A percentile compares a stretch with the other conserved stretches of the same genome.
Evolutionary conservation across 768 basidiomycete genomes (phyloP).

Genomic region (Pleurotus djamor): DNA sequence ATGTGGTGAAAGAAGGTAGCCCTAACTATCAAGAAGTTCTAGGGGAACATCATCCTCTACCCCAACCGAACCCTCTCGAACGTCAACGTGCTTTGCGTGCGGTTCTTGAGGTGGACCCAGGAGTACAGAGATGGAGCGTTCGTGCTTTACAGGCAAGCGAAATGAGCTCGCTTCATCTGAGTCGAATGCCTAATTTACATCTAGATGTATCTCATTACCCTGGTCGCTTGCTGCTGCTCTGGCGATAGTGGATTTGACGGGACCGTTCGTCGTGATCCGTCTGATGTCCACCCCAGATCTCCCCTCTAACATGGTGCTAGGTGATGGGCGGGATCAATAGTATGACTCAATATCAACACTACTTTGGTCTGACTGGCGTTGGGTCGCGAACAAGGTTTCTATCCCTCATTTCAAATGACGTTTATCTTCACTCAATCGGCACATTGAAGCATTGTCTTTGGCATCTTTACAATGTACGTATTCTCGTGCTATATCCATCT

Average conservation of each 20-base stretch:
- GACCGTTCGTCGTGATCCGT: conserved; percentile 29
- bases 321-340: conserved; percentile 54
- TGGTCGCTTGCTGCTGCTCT: conserved; percentile 46
- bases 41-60: background rate
- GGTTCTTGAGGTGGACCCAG: conserved; percentile 40
- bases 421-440: background rate
- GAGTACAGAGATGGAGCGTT: conserved; percentile 30
- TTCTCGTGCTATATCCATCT: background rate
- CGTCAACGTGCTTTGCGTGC: conserved; percentile 35
- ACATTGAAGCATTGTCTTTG: conserved; percentile 42
- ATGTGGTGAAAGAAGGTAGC: conserved; percentile 12
- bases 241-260: conserved; percentile 55
- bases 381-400: conserved; percentile 39
- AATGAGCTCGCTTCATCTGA: background rate
- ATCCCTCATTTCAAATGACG: background rate
- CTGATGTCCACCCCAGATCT: background rate
- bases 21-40: background rate
- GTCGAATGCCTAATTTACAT: background rate
- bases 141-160: conserved; percentile 33
- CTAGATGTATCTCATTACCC: conserved; percentile 44
- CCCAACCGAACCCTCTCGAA: conserved; percentile 32
- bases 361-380: conserved; percentile 41
- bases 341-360: conserved; percentile 45
- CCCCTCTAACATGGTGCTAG: conserved; percentile 15
- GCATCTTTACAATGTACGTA: conserved; percentile 46